Evolutionary conservation across 495 filamentous ascomycete species (phyloP).

Genomic region (Aspergillus avenaceus): DNA sequence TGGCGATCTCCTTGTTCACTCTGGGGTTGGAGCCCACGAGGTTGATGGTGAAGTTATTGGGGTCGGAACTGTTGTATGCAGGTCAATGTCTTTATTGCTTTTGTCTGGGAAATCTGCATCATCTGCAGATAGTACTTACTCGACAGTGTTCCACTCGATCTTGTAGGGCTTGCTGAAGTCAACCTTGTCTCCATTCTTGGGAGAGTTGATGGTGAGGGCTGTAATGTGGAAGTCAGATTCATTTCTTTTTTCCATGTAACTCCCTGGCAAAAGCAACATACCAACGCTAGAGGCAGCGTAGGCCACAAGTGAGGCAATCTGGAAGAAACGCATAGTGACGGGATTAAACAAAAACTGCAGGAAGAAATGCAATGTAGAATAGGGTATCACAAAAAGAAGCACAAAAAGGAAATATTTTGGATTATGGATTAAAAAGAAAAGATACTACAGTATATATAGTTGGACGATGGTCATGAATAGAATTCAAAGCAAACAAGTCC

Average conservation of each 20-base stretch:
- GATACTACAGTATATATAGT: background rate
- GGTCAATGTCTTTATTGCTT: background rate
- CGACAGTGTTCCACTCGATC: slow-evolving; percentile 14
- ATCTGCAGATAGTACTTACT: slow-evolving; percentile 2
- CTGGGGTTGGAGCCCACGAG: slow-evolving; percentile 26
- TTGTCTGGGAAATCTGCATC: background rate
- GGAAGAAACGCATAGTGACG: slow-evolving; percentile 22
- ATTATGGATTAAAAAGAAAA: no score
- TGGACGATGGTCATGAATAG: background rate
- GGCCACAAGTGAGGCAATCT: slow-evolving; percentile 14
- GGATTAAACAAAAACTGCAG: background rate
- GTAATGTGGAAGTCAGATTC: slow-evolving; percentile 2
- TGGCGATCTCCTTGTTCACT: slow-evolving; percentile 35
- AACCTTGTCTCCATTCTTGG: slow-evolving; percentile 10
- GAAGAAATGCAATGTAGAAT: background rate
- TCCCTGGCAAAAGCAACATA: slow-evolving; percentile 1
- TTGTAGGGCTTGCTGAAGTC: slow-evolving; percentile 21
- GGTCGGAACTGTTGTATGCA: slow-evolving; percentile 19
- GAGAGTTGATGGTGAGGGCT: slow-evolving; percentile 19
- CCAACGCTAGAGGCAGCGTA: slow-evolving; percentile 21
- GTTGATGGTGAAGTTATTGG: slow-evolving; percentile 19
- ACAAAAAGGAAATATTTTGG: no score
- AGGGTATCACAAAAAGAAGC: background rate
- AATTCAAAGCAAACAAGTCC: background rate
- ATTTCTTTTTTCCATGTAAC: no score